Evolutionary conservation across 2,329 filamentous ascomycete genomes (phyloP), one percentile per base, ranked within the genome.

Genomic region (Fusarium dlaminii): DNA sequence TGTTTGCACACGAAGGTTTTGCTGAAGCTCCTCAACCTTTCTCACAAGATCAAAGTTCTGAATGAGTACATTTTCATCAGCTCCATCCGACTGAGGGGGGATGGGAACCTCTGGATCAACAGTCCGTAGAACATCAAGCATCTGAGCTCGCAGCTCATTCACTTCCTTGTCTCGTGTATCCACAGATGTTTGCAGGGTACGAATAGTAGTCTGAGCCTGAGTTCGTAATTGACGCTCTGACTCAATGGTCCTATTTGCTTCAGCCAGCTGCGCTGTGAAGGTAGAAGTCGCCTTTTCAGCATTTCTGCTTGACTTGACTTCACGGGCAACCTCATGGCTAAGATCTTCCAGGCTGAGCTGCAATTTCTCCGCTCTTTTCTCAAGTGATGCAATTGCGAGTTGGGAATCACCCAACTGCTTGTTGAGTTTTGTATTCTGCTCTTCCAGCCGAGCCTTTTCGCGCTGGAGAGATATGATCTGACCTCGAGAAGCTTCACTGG

Each of bases 291-390:
- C 89, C 81, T 98, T 97, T 83, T 98, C 96, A 8, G 95, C 96
- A 80, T 93, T 96, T 68, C 96, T 91, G 79, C 92, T 96, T 27
- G 91, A 91, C 84, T 98, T 97, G 79, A 95, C 94, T 83, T 98
- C 96, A 36, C 95, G 90, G 56, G 93, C 93, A 61, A 98, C 89
- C 82, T 98, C 95, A 77, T 98, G 96, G 76, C 94, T 97, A 40
- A 98, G 86, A 81, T 99, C 96, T 81, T 99, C 96, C 14, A 98
- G 84, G 78, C 89, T 95, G 46, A 98, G 88, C 58, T 95, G 90
- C 34, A 98, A 87, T 83, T 98, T 98, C 83, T 98, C 96, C 59
- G 96, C 93, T 81, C 96, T 94, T 86, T 98, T 98, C 81, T 98
- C 95, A 13, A 98, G 84, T 3, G 94, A 93, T 1, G 93, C 93